Conservation (phyloP, 805 yeast genomes). For the Myxozyma nipponensis region DNA sequence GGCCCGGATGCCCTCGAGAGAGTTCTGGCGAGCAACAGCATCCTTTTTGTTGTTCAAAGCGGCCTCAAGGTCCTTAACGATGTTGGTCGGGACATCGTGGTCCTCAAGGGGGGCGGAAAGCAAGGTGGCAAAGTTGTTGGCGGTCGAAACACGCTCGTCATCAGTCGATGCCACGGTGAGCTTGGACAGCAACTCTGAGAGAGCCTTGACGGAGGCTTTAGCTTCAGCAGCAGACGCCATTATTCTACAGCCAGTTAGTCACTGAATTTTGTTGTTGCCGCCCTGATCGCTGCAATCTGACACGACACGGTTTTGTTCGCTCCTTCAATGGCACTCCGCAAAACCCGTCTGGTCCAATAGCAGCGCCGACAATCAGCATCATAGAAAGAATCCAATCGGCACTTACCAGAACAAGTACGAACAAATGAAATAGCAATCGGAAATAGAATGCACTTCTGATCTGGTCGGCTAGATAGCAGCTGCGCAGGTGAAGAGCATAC, state of each 20-base stretch:
- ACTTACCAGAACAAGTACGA: neutral
- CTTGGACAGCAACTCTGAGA: constrained; percentile 89
- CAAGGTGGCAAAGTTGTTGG: constrained; percentile 85
- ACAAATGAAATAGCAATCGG: no score
- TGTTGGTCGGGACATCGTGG: constrained; percentile 92
- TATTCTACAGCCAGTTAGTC: neutral
- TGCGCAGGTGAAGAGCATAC: neutral
- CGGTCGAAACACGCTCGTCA: constrained; percentile 80
- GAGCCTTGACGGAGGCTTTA: constrained; percentile 54
- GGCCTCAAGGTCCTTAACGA: constrained; percentile 71
- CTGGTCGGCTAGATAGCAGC: neutral
- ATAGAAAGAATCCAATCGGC: neutral
- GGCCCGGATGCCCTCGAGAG: constrained; percentile 77
- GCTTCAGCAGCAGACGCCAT: constrained; percentile 25
- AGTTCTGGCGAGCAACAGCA: constrained; percentile 59
- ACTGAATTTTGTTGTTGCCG: no score
- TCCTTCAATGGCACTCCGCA: no score
- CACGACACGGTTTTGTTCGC: no score
- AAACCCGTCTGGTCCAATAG: neutral
- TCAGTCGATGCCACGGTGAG: constrained; percentile 75
- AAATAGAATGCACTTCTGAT: neutral
- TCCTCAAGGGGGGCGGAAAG: constrained; percentile 96
- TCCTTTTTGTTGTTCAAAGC: constrained; percentile 81
- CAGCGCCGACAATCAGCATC: neutral
- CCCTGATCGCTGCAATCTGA: no score